Base-by-base conservation (phyloP, 1,139 yeast genomes). In the Kluyveromyces sp. region DNA sequence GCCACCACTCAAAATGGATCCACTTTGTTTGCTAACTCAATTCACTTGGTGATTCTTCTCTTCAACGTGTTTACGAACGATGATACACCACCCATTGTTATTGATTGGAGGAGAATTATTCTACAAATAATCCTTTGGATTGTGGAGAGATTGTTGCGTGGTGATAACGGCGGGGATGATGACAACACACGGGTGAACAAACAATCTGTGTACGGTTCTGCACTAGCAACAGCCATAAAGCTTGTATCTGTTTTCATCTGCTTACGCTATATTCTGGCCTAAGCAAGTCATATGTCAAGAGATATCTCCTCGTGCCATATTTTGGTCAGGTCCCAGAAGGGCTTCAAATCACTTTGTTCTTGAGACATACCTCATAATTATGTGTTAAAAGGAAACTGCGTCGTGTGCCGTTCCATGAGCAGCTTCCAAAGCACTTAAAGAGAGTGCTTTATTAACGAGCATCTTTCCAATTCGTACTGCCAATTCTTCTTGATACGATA, bases 41-140 rank as follows among this genome's bases (percentile, higher is more conserved):
- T 38, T 3, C 41, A 38, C 12, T 26, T 28, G 13, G 3, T 32
- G 28, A 38, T 38, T 19, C 22, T 38, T 13, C n/a, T 31, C 19
- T 15, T 38, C 20, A 19, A 38, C 15, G 19, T 38, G 12, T 22
- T 31, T 15, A 11, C 36, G 35, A 38, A 38, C 19, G 13, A 20
- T 15, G 41, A 31, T 16, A 7, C 22, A n/a, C 19, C 30, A 13
- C 22, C 18, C 8, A 22, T 19, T 13, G 41, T 16, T 4, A 20
- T 38, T 19, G 41, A 38, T 19, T 38, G 41, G 41, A 38, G 20
- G 22, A 38, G 12, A 25, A 31, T 38, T 20, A 31, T 38, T 18
- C 31, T 18, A 19, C 36, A 38, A n/a, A 30, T 38, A n/a, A 18
- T 38, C 7, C 34, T 38, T 32, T 38, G 41, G 41, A 38, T 38